Base-by-base conservation (phyloP, 768 basidiomycete species). In the Trametes maxima region DNA sequence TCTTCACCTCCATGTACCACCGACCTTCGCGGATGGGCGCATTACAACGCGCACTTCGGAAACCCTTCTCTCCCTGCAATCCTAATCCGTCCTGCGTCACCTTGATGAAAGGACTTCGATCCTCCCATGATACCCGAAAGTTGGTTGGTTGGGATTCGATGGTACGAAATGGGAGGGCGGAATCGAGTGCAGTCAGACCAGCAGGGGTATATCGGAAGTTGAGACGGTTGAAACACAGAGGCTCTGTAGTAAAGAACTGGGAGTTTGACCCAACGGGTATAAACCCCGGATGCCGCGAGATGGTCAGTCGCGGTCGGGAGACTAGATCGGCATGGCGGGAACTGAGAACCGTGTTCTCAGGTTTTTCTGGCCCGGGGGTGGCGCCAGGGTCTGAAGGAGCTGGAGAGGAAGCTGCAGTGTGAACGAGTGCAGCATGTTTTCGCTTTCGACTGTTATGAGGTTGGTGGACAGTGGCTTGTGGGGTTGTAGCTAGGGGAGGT, bases 1-100 rank as follows among this genome's bases (percentile, higher is more conserved):
- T 80, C 70, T 84, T 85, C 48, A 96, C 85, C 78, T 99, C 97
- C 81, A 95, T 85, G 73, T 95, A 98, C 94, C 94, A 98, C 13
- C 82, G 84, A 5, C 97, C 97, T 67, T 95, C 87, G 22, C 93
- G 81, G 21, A 98, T 82, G 0, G 94, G 91, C 1, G 92, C 88
- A 73, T 97, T 98, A 60, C 88, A 89, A 22, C 97, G 84, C 3
- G 89, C 94, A 67, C 91, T 93, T 24, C 96, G 79, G 73, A 94
- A 98, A 4, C 97, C 97, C 53, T 90, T 91, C 69, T 90, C 89
- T 7, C 95, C 93, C 1, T 84, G 78, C 54, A 95, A 75, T 1
- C 85, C 83, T 3, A 90, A 71, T 0, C 91, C 94, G 67, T 95
- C 92, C 57, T 85, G 86, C 0, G 90, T 86, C 64, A 93, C 86